Evolutionary conservation across 2,329 filamentous ascomycete genomes (phyloP).

Genomic region (Trichoderma sp.): DNA sequence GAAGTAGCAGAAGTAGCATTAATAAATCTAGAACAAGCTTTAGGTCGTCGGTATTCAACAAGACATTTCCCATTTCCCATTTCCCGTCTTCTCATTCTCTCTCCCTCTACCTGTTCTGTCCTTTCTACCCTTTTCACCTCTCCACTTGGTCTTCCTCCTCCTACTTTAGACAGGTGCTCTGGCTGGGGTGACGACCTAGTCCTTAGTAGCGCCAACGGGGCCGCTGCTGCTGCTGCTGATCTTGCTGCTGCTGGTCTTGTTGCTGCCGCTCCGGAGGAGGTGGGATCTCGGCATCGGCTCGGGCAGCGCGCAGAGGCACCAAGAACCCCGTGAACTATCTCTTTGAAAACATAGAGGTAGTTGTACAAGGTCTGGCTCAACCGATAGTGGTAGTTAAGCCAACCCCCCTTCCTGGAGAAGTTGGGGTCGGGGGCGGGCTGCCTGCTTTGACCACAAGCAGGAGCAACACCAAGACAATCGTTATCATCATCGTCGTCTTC

Average conservation of each 20-base stretch:
- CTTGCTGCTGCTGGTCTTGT: too few relatives aligned
- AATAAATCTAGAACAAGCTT: too few relatives aligned
- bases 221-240: neutral
- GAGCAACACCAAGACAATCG: neutral
- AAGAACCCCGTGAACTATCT: neutral
- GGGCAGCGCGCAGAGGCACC: too few relatives aligned
- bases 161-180: neutral
- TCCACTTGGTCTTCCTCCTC: too few relatives aligned
- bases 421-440: neutral
- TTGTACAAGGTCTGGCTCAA: neutral
- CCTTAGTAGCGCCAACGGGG: neutral
- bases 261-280: too few relatives aligned
- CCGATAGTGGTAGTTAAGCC: neutral
- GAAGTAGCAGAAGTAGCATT: too few relatives aligned
- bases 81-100: too few relatives aligned
- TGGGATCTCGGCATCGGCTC: too few relatives aligned
- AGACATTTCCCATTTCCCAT: too few relatives aligned
- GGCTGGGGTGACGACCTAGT: constrained; percentile 2
- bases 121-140: too few relatives aligned
- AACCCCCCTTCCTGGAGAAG: neutral
- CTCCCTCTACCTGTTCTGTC: too few relatives aligned
- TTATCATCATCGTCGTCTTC: neutral
- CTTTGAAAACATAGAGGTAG: neutral
- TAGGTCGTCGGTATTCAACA: too few relatives aligned
- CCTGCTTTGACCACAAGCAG: neutral